Evolutionary conservation across 164 flowering plant species (phyloP), one percentile per base, ranked within the genome.

Genomic region (Liquidambar formosana): DNA sequence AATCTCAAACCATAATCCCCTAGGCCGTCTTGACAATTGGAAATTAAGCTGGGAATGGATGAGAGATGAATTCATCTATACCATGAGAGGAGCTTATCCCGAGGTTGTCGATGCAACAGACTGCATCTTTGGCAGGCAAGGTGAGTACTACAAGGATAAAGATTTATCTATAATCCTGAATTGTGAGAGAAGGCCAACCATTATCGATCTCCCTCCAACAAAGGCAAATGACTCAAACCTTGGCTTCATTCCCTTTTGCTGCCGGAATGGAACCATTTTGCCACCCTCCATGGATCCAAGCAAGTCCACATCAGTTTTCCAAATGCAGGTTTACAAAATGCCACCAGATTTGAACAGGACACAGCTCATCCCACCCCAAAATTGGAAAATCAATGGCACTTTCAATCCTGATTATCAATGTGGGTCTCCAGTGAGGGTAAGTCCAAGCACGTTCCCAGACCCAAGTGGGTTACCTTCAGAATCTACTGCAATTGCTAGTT

Each of bases 11-110:
- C 79, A 88, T 56, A 83, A 82, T 67, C 78, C 85, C 0, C 77
- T 88, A 1, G 87, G 89, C 26, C 87, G 87, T 15, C 86, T 87
- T 9, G 91, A 87, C 64, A 70, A 81, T 72, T 87, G 91, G 91
- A 63, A 61, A 41, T 70, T 87, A 57, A 85, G 78, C 61, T 85
- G 89, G 89, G 82, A 82, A 2, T 87, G 91, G 91, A 85, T 79
- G 87, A 76, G 79, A 51, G 84, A 78, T 5, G 91, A 87, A 65
- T 87, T 87, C 65, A 87, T 87, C 18, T 23, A 38, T 49, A 64
- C 60, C 75, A 83, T 85, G 86, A 82, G 65, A 69, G 91, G 91
- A 5, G 91, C 91, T 27, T 80, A 80, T 61, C 83, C 91, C 1
- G 53, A 73, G 11, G 68, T 80, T 15, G 76, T 78, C 9, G 86